Evolutionary conservation across 148 eudicot genomes (phyloP).

Genomic region (Vaccinium myrtillus): DNA sequence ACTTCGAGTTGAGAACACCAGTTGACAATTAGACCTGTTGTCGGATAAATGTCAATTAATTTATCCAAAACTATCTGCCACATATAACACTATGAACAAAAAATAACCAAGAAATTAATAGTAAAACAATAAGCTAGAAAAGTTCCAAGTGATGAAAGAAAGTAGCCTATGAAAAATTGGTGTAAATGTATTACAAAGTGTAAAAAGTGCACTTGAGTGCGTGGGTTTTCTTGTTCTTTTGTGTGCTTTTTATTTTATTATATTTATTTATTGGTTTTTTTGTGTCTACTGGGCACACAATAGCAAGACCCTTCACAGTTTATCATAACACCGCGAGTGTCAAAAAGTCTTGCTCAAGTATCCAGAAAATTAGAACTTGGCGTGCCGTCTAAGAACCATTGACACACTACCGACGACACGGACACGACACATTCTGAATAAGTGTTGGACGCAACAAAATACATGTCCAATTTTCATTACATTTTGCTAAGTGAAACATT

Average conservation of each 20-base stretch:
- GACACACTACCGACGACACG: not conserved
- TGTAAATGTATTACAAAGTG: too few relatives aligned
- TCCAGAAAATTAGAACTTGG: not conserved
- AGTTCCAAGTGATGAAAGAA: too few relatives aligned
- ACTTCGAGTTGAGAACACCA: conserved; percentile 53
- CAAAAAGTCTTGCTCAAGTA: not conserved
- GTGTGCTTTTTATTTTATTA: too few relatives aligned
- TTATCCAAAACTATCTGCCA: not conserved
- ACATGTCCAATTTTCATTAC: not conserved
- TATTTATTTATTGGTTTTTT: too few relatives aligned
- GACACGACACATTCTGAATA: not conserved
- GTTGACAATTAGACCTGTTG: conserved; percentile 38
- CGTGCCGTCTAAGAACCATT: not conserved
- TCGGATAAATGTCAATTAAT: not conserved
- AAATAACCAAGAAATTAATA: not conserved
- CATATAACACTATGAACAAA: not conserved
- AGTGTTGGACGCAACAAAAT: not conserved
- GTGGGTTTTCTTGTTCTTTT: too few relatives aligned
- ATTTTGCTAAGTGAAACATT: not conserved
- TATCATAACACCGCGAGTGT: not conserved
- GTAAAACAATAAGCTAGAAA: not conserved
- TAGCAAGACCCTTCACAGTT: not conserved
- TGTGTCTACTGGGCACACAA: not conserved
- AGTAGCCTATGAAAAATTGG: not conserved
- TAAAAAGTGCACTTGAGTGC: too few relatives aligned